Evolutionary conservation across 202 grass and related monocot genomes (phyloP).

Genomic region (Setaria viridis): DNA sequence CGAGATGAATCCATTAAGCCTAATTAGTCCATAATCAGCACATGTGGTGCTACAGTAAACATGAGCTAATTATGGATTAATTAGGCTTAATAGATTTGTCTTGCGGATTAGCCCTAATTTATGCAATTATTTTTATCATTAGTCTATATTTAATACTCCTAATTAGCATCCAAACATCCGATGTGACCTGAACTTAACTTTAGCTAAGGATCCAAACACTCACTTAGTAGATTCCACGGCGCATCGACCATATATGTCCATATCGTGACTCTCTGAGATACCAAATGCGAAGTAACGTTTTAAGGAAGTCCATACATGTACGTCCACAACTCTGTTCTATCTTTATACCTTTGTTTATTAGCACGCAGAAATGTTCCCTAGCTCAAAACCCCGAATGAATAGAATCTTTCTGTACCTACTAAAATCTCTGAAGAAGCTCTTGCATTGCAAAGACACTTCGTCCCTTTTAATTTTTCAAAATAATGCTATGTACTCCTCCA

Average conservation of each 20-base stretch:
- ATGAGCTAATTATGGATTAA: too few relatives aligned
- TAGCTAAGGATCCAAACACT: background rate
- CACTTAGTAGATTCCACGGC: background rate
- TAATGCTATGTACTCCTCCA: background rate
- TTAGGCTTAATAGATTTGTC: too few relatives aligned
- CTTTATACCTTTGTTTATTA: background rate
- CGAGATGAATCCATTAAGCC: too few relatives aligned
- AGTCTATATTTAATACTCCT: too few relatives aligned
- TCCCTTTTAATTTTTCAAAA: background rate
- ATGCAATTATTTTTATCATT: too few relatives aligned
- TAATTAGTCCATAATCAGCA: too few relatives aligned
- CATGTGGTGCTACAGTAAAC: too few relatives aligned
- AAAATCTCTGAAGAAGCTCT: background rate
- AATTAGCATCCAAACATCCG: too few relatives aligned
- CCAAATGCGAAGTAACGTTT: background rate
- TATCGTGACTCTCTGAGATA: background rate
- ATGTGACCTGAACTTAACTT: too few relatives aligned
- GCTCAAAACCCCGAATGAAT: background rate
- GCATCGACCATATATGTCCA: background rate
- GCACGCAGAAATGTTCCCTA: background rate
- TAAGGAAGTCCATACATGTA: background rate
- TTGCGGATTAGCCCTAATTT: too few relatives aligned
- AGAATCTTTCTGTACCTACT: background rate
- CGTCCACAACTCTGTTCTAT: background rate
- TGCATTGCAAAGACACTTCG: background rate